phyloP scores from a whole-genome alignment of 192 early-diverging fungal species.

The Rhizophlyctis rosea region DNA sequence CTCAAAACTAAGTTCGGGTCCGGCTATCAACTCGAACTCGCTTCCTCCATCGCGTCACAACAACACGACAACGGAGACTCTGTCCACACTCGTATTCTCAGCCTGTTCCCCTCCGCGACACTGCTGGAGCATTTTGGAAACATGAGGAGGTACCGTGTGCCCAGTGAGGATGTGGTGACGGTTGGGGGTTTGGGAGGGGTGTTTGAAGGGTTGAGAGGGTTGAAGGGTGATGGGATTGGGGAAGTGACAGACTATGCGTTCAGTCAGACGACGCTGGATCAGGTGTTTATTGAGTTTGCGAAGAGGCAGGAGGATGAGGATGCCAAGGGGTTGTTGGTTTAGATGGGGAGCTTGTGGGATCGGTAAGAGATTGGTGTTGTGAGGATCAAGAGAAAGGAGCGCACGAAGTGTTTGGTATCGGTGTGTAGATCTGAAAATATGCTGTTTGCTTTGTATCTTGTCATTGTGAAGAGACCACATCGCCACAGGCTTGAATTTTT shows the following conservation, averaged over 20 bases:
- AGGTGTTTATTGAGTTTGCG: constrained; percentile 64
- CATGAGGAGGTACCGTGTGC: constrained; percentile 12
- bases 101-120: constrained; percentile 22
- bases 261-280: constrained; percentile 57
- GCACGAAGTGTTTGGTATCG: too few relatives aligned
- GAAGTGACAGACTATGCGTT: constrained; percentile 55
- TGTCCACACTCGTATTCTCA: too few relatives aligned
- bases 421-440: too few relatives aligned
- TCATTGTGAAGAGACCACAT: too few relatives aligned
- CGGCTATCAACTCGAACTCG: constrained; percentile 74
- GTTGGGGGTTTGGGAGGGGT: constrained; percentile 33
- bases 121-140: constrained; percentile 14
- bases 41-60: too few relatives aligned
- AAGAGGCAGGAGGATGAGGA: constrained; percentile 40
- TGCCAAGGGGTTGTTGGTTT: too few relatives aligned
- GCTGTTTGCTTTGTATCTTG: too few relatives aligned
- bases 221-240: constrained; percentile 7
- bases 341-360: too few relatives aligned
- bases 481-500: too few relatives aligned
- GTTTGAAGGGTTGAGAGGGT: constrained; percentile 46
- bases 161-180: neutral
- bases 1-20: constrained; percentile 70
- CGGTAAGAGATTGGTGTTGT: too few relatives aligned
- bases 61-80: too few relatives aligned
- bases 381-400: too few relatives aligned